Base-by-base conservation (phyloP, 768 basidiomycete genomes). In the Rhodosporidiobolus sp. region DNA sequence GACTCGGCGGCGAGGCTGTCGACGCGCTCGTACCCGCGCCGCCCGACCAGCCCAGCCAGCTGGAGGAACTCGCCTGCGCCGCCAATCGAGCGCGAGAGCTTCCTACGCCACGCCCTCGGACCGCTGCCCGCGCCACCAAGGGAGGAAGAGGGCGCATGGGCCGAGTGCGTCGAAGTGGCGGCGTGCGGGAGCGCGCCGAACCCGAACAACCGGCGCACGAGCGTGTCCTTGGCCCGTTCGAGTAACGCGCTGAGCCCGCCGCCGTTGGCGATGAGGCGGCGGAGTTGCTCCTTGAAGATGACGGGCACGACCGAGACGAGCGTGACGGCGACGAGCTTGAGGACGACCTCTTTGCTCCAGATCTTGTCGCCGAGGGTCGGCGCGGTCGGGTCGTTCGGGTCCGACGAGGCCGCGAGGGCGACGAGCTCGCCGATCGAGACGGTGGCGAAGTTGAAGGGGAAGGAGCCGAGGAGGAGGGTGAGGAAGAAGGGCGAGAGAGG, bases 391-490 rank as follows among this genome's bases (percentile, higher is more conserved):
- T 70, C 77, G 3, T n/a, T n/a, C n/a, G n/a, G n/a, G n/a, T n/a
- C n/a, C n/a, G n/a, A n/a, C n/a, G 75, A 65, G 2, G 73, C 67
- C 48, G 75, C 75, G 63, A 76, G 60, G 24, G 75, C 73, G 54
- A 79, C 69, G 64, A 79, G 60, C 20, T 74, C 67, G 34, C 79
- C 79, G 59, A 78, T 56, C 35, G 75, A 75, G 58, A 75, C 75
- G 38, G 79, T 79, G 26, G 72, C 78, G 34, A 77, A 77, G 64
- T 79, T 79, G 72, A 76, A 79, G 26, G 79, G 79, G 65, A 78
- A 76, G 2, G 75, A 76, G 19, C 79, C 79, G 48, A 79, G 55
- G 43, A 78, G 67, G 57, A 79, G 73, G 22, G 79, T 79, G 43
- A 64, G 49, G 63, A 78, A 78, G 75, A 78, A 79, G 35, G 75